Evolutionary conservation across 148 eudicot species (phyloP), one percentile per base, ranked within the genome.

Genomic region (Simmondsia chinensis): DNA sequence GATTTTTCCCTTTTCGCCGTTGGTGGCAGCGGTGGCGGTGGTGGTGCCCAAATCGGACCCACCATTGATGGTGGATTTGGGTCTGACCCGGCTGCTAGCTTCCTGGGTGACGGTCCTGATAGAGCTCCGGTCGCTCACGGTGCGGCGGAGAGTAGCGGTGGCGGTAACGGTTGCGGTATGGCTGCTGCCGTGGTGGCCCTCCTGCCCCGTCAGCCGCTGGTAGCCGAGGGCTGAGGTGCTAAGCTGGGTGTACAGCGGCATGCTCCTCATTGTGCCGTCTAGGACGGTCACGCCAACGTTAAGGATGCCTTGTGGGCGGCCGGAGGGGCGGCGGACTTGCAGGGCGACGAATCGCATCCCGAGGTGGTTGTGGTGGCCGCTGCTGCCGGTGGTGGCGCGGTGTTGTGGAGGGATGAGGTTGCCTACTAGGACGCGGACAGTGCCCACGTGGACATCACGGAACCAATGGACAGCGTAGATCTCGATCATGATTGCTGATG

Each of bases 321-420:
- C 84, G 0, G 84, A 77, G 0, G 78, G 84, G 3, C 91, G 78
- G 2, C 91, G 84, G 17, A 81, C 62, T 45, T 77, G 91, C 3
- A 82, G 76, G 1, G 91, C 91, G 2, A 71, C 79, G 14, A 82
- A 82, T 0, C 91, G 77, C 84, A 82, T 82, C 3, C 83, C 84
- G 1, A 57, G 26, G 20, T 66, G 56, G 49, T 60, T 52, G 14
- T 39, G 38, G 38, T n/a, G n/a, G n/a, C n/a, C n/a, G n/a, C n/a
- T n/a, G n/a, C n/a, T n/a, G n/a, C n/a, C n/a, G n/a, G n/a, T 42
- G n/a, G 14, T 23, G 60, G 22, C n/a, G n/a, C n/a, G n/a, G 47
- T n/a, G 65, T 49, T 66, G 58, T 0, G 60, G 64, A 2, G 59
- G 83, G 8, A 77, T 30, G 0, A 73, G 69, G 39, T 66, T 73